phyloP scores from a whole-genome alignment of 768 basidiomycete genomes.

The Vararia minispora region DNA sequence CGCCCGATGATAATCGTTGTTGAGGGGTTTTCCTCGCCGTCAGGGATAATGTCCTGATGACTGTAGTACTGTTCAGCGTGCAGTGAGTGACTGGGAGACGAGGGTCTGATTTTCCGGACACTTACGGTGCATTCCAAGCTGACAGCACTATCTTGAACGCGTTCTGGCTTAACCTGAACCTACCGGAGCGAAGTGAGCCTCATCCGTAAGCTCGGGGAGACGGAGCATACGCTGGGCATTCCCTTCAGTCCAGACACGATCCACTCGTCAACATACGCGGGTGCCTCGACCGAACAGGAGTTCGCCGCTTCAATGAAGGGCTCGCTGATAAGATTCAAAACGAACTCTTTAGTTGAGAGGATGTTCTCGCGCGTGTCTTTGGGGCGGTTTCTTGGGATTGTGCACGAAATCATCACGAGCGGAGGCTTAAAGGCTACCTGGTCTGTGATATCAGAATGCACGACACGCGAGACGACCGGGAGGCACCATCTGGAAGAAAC shows the following conservation, averaged over 20 bases:
- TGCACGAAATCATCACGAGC: constrained; percentile 51
- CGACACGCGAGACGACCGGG: constrained; percentile 1
- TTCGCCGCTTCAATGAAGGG: constrained; percentile 49
- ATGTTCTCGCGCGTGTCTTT: constrained; percentile 64
- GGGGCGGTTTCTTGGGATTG: constrained; percentile 28
- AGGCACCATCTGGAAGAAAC: constrained; percentile 15
- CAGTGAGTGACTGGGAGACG: constrained; percentile 7
- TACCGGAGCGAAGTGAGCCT: constrained; percentile 16
- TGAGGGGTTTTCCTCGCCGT: constrained; percentile 25
- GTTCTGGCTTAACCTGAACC: constrained; percentile 37
- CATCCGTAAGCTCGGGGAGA: constrained; percentile 1
- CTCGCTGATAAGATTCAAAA: constrained; percentile 63
- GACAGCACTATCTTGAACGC: constrained; percentile 47
- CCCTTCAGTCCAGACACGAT: constrained; percentile 45
- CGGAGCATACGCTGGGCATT: constrained; percentile 34
- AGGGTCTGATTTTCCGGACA: constrained; percentile 8
- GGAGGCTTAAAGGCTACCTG: constrained; percentile 58
- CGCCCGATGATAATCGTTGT: constrained; percentile 40
- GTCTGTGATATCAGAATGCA: constrained; percentile 8
- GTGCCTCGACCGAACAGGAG: constrained; percentile 42
- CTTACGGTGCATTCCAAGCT: constrained; percentile 53
- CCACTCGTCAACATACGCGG: constrained; percentile 46
- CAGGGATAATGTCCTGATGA: constrained; percentile 34
- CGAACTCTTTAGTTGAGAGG: constrained; percentile 52
- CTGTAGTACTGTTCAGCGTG: constrained; percentile 33